Percentiles rank a stretch among this genome's conserved stretches.
Evolutionary conservation across 257 asterid genomes (phyloP).

Genomic region (Solanum ossicruentum): DNA sequence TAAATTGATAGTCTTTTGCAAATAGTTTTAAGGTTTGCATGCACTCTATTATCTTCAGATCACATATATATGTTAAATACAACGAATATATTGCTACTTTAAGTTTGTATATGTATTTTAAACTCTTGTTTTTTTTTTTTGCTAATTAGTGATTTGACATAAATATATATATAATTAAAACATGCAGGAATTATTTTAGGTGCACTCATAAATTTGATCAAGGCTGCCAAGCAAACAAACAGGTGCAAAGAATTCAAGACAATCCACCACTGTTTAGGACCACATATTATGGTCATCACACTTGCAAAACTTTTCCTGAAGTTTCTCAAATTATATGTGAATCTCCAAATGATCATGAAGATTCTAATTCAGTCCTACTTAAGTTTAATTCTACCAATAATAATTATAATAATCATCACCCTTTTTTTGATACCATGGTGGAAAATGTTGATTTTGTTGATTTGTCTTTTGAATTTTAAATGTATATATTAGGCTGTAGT

Average conservation of each 20-base stretch:
- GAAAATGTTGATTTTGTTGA: background rate
- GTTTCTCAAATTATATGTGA: conserved; percentile 10
- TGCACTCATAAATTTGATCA: conserved; percentile 68
- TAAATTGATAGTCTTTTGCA: too few species aligned
- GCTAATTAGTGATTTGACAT: background rate
- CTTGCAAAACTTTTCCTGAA: conserved; percentile 20
- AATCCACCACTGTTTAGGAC: conserved; percentile 34
- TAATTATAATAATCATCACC: background rate
- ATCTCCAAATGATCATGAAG: background rate
- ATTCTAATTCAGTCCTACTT: conserved; percentile 26
- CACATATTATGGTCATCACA: conserved; percentile 46
- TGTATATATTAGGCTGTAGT: background rate
- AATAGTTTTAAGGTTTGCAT: too few species aligned
- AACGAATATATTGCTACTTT: too few species aligned
- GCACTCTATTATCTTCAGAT: too few species aligned
- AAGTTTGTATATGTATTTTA: too few species aligned
- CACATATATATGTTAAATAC: too few species aligned
- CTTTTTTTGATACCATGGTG: background rate
- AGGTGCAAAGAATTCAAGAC: conserved; percentile 41
- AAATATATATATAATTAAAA: too few species aligned
- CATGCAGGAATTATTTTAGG: conserved; percentile 51
- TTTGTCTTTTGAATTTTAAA: background rate
- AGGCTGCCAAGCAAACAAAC: conserved; percentile 51
- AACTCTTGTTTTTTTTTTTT: too few species aligned
- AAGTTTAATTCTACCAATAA: conserved; percentile 17